Percentiles rank a stretch among this genome's conserved stretches.
These are phyloP conservation scores for Bolboschoenus planiculmis DNA, from an alignment of 176 grass and related monocot genomes.

Conservation along the genomic window DNA sequence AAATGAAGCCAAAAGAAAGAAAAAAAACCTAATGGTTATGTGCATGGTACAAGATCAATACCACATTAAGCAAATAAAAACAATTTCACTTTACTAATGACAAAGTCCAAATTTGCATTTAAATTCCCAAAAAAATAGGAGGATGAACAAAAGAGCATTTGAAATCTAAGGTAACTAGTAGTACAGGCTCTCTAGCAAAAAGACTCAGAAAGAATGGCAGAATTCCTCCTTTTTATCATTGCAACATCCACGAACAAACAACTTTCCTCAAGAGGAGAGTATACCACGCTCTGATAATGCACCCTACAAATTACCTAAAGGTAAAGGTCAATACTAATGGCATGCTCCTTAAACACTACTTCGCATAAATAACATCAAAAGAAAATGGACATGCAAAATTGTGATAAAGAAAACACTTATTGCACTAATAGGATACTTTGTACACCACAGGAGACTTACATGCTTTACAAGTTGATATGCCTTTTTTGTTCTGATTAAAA, in stretches of 20 bases:
- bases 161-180: background rate
- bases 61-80: background rate
- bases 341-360: background rate
- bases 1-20: slow-evolving; percentile 8
- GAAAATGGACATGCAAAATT: background rate
- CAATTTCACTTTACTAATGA: background rate
- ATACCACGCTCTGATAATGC: background rate
- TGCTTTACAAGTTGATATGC: background rate
- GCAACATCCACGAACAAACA: background rate
- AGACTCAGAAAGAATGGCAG: background rate
- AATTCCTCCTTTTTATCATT: background rate
- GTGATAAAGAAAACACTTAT: background rate
- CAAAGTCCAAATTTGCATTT: background rate
- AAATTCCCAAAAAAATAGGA: background rate
- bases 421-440: background rate
- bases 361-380: background rate
- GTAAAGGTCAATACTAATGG: background rate
- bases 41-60: background rate
- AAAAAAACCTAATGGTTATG: background rate
- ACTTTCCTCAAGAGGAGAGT: background rate
- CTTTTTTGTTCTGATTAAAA: background rate
- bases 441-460: background rate
- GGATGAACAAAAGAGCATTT: background rate
- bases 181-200: background rate
- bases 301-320: background rate